A percentile compares a stretch with the other conserved stretches of the same genome.
Conservation (phyloP, 1,139 yeast genomes). For the Nakaseomyces uthaithaninus region DNA sequence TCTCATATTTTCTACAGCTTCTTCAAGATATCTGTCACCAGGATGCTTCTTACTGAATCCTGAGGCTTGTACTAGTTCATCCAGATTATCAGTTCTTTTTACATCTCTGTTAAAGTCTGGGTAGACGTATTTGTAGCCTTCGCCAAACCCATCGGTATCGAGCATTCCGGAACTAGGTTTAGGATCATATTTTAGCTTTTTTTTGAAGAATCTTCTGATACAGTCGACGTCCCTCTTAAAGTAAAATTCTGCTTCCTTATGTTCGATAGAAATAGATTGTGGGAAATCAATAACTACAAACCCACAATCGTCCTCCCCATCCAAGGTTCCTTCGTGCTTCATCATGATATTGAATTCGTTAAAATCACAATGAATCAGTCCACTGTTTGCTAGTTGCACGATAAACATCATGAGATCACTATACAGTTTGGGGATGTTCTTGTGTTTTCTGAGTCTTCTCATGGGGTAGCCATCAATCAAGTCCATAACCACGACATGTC, state of each 20-base stretch:
- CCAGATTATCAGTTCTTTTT: conserved; percentile 57
- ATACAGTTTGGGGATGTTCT: conserved; percentile 61
- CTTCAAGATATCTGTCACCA: conserved; percentile 60
- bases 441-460: conserved; percentile 69
- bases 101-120: conserved; percentile 79
- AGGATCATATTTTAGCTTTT: conserved; percentile 69
- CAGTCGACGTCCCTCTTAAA: conserved; percentile 92
- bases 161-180: conserved; percentile 55
- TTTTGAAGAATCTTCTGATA: conserved; percentile 70
- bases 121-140: conserved; percentile 66
- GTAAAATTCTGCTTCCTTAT: conserved; percentile 76
- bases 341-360: conserved; percentile 94
- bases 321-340: conserved; percentile 43
- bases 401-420: conserved; percentile 80
- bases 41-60: conserved; percentile 75
- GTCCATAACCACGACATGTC: conserved; percentile 92
- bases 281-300: conserved; percentile 96
- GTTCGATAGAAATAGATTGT: conserved; percentile 91
- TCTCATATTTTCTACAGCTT: conserved; percentile 63
- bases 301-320: conserved; percentile 46
- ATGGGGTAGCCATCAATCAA: conserved; percentile 81
- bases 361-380: conserved; percentile 93
- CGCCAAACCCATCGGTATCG: conserved; percentile 73
- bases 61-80: conserved; percentile 80
- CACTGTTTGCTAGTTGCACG: conserved; percentile 74